A percentile compares a stretch with the other conserved stretches of the same genome.
These are phyloP conservation scores for Colletotrichum sp. DNA, from an alignment of 2,329 filamentous ascomycete species.

Conservation along the genomic window DNA sequence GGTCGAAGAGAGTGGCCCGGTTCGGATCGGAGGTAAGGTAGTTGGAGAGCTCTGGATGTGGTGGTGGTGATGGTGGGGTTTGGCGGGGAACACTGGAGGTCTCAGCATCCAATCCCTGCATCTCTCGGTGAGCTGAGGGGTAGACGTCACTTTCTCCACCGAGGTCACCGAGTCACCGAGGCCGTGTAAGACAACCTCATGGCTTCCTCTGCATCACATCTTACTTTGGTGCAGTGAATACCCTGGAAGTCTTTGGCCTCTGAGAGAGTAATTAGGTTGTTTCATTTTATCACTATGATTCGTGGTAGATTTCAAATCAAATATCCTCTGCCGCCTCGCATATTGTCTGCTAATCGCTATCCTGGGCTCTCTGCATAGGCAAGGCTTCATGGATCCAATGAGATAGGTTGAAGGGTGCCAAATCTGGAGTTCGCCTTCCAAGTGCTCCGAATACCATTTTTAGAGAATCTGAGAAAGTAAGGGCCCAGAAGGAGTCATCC, in stretches of 20 bases:
- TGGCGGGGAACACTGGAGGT: conserved; percentile 9
- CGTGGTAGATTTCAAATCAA: background rate
- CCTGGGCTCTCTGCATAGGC: background rate
- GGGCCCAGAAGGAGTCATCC: background rate
- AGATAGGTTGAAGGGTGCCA: background rate
- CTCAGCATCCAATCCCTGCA: conserved; percentile 2
- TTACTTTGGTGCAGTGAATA: background rate
- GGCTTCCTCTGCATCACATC: background rate
- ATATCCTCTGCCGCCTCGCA: background rate
- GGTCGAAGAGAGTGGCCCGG: background rate
- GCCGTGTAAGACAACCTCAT: background rate
- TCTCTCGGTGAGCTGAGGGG: background rate
- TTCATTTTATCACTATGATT: background rate
- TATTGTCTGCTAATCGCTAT: background rate
- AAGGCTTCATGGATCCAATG: background rate
- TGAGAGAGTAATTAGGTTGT: background rate
- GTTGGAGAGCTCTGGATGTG: conserved; percentile 2
- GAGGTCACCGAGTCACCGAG: background rate
- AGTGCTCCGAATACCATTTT: background rate
- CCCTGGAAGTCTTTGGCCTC: background rate
- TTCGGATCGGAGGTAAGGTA: conserved; percentile 10
- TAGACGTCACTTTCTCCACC: background rate
- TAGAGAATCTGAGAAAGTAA: background rate
- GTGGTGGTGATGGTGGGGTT: conserved; percentile 18
- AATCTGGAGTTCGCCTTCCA: background rate